Percentiles rank a stretch among this genome's conserved stretches.
phyloP scores from a whole-genome alignment of 2,329 filamentous ascomycete species.

The Alternaria brassicae region DNA sequence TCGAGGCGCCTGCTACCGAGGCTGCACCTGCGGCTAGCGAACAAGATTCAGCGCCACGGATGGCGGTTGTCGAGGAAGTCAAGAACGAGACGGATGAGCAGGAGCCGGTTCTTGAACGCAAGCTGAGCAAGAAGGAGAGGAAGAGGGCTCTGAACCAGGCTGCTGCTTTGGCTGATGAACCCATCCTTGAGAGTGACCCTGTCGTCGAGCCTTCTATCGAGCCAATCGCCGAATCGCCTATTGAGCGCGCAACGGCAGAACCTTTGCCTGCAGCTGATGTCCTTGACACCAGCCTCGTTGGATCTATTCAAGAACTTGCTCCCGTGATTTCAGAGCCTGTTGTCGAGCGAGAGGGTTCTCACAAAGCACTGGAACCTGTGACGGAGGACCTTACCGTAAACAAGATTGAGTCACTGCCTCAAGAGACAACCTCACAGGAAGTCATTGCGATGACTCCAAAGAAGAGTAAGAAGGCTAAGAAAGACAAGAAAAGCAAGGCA shows the following conservation, averaged over 20 bases:
- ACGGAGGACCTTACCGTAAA: constrained; percentile 9
- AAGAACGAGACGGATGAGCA: constrained; percentile 15
- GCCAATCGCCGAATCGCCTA: neutral
- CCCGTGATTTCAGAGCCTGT: neutral
- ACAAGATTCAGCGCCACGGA: neutral
- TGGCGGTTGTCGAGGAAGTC: neutral
- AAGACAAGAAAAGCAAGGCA: constrained; percentile 39
- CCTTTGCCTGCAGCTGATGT: neutral
- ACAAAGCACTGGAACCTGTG: neutral
- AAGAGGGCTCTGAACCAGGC: constrained; percentile 40
- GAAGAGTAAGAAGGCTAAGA: constrained; percentile 39
- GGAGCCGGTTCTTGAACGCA: constrained; percentile 30
- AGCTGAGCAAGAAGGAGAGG: constrained; percentile 47
- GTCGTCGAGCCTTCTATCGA: neutral
- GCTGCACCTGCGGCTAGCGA: neutral
- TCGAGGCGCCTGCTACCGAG: constrained; percentile 7
- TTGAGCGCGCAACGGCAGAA: constrained; percentile 1
- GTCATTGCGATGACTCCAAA: constrained; percentile 24
- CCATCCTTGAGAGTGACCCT: constrained; percentile 5
- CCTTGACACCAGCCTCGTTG: neutral
- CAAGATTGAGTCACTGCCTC: constrained; percentile 9
- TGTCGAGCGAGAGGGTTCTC: neutral
- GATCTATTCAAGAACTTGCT: neutral
- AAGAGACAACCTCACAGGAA: constrained; percentile 22
- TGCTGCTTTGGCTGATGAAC: constrained; percentile 14